These are phyloP conservation scores for Noccaea bulbosa DNA, from an alignment of 345 rosid genomes.

Conservation along the genomic window DNA sequence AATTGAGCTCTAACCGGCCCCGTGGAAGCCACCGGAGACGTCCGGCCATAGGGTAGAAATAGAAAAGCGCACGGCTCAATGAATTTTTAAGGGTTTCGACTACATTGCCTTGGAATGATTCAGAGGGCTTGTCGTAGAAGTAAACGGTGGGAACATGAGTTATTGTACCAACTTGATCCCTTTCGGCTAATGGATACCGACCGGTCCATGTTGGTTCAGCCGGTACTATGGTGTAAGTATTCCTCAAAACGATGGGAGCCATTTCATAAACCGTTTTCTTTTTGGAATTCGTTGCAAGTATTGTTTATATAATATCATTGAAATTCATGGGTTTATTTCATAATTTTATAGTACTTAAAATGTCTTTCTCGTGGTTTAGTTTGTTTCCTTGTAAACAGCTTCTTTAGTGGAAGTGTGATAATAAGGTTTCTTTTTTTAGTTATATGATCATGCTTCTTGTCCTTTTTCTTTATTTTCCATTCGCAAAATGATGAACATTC, in stretches of 20 bases:
- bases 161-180: constrained; percentile 61
- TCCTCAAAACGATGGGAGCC: constrained; percentile 19
- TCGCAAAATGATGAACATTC: background rate
- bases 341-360: constrained; percentile 18
- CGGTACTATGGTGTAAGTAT: constrained; percentile 47
- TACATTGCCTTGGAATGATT: constrained; percentile 40
- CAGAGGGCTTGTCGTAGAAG: constrained; percentile 50
- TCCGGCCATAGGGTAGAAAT: constrained; percentile 68
- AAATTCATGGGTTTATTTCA: background rate
- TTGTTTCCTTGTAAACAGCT: constrained; percentile 43
- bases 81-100: constrained; percentile 48
- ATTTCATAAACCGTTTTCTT: constrained; percentile 16
- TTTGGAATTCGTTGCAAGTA: background rate
- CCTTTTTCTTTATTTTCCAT: background rate
- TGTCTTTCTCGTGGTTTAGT: constrained; percentile 40
- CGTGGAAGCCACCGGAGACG: constrained; percentile 55
- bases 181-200: constrained; percentile 49
- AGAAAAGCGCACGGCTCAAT: constrained; percentile 46
- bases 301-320: constrained; percentile 8
- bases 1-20: constrained; percentile 55
- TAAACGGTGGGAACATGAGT: constrained; percentile 69
- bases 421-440: constrained; percentile 21
- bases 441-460: constrained; percentile 37
- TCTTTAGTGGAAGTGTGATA: constrained; percentile 28
- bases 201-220: constrained; percentile 51